A percentile compares a stretch with the other conserved stretches of the same genome.
These are phyloP conservation scores for Adansonia madagascariensis DNA, from an alignment of 441 rosid genomes.

Conservation along the genomic window DNA sequence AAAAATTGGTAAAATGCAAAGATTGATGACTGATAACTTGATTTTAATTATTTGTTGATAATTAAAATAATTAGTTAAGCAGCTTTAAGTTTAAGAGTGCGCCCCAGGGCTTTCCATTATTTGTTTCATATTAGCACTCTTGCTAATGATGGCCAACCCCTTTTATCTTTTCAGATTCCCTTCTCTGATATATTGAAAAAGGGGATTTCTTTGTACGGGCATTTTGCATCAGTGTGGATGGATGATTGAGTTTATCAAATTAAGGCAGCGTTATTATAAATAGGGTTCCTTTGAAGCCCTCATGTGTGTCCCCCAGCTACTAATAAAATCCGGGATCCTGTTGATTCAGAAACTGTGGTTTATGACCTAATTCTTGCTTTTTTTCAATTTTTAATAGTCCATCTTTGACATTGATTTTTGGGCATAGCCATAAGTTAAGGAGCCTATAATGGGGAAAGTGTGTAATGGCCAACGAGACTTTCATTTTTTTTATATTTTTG, in stretches of 20 bases:
- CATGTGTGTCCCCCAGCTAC: neutral
- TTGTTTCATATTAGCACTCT: neutral
- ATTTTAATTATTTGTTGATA: neutral
- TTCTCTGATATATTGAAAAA: neutral
- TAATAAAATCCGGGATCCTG: constrained; percentile 21
- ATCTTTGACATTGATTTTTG: neutral
- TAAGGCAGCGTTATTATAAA: too few relatives aligned
- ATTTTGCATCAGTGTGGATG: neutral
- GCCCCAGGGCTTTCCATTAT: neutral
- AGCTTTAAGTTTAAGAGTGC: neutral
- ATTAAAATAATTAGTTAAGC: neutral
- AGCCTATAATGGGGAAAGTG: neutral
- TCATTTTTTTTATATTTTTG: neutral
- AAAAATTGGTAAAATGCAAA: too few relatives aligned
- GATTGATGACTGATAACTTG: neutral
- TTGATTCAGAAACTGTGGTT: neutral
- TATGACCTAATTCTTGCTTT: constrained; percentile 15
- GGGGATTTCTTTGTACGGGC: neutral
- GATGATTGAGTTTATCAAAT: neutral
- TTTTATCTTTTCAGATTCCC: constrained; percentile 11
- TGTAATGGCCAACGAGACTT: neutral
- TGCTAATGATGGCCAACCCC: neutral
- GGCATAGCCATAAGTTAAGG: constrained; percentile 7
- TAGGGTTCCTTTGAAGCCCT: neutral
- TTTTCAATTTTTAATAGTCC: neutral